phyloP scores from a whole-genome alignment of 2,329 filamentous ascomycete genomes.

The Nannizziopsis barbatae region DNA sequence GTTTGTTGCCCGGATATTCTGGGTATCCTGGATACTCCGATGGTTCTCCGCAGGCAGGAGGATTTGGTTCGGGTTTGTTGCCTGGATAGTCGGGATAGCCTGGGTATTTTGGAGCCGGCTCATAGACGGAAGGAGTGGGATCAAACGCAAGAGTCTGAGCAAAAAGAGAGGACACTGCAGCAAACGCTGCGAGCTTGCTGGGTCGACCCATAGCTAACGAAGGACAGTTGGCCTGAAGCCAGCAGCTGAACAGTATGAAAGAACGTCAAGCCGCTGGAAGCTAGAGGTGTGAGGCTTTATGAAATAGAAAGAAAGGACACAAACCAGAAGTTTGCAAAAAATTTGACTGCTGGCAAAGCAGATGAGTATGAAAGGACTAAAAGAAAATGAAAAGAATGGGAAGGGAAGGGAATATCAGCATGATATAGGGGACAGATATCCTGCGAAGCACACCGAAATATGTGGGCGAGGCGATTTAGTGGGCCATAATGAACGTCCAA shows the following conservation, averaged over 20 bases:
- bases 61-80: too few relatives aligned
- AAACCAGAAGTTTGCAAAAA: constrained; percentile 32
- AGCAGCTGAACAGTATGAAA: constrained; percentile 24
- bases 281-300: neutral
- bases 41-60: too few relatives aligned
- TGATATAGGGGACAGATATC: neutral
- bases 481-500: too few relatives aligned
- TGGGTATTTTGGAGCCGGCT: too few relatives aligned
- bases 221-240: constrained; percentile 16
- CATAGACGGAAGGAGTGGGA: constrained; percentile 17
- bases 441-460: too few relatives aligned
- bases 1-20: too few relatives aligned
- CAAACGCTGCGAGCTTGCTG: constrained; percentile 27
- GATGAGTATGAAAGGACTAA: constrained; percentile 1
- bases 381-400: neutral
- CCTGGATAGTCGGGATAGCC: too few relatives aligned
- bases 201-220: constrained; percentile 22
- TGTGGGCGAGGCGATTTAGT: too few relatives aligned
- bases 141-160: constrained; percentile 31
- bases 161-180: constrained; percentile 25
- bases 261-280: constrained; percentile 17
- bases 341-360: neutral
- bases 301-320: constrained; percentile 44
- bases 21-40: too few relatives aligned
- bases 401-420: neutral